Conservation (phyloP, 1,284 basidiomycete species). For the Tilletia walkeri region DNA sequence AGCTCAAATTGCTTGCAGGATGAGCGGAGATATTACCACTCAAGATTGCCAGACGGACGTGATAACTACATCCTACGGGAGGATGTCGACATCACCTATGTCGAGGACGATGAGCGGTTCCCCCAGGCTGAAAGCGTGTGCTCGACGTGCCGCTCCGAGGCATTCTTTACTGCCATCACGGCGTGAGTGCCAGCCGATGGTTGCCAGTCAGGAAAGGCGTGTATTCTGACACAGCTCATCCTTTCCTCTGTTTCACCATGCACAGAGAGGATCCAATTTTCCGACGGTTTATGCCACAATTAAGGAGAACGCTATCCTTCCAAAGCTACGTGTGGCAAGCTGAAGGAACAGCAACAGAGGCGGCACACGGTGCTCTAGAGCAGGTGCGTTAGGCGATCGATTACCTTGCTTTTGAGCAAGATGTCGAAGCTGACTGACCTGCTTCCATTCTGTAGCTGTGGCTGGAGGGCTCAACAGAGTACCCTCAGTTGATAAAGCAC, state of each 20-base stretch:
- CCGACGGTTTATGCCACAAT: background rate
- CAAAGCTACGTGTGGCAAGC: background rate
- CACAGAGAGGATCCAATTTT: background rate
- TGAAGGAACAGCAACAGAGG: slow-evolving; percentile 5
- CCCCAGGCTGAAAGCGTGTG: slow-evolving; percentile 9
- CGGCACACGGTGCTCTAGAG: background rate
- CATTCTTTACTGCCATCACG: background rate
- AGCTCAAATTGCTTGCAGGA: slow-evolving; percentile 15
- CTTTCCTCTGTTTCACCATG: background rate
- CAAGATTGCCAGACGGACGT: background rate
- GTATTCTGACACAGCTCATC: background rate
- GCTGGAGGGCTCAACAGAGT: background rate
- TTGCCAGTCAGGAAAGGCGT: background rate
- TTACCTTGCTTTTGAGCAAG: too few species aligned
- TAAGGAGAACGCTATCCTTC: background rate
- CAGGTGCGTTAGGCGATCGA: background rate
- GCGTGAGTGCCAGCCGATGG: background rate
- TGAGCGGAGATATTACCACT: background rate
- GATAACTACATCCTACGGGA: background rate
- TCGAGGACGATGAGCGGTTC: slow-evolving; percentile 12
- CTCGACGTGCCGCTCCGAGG: slow-evolving; percentile 4
- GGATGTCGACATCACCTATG: slow-evolving; percentile 12
- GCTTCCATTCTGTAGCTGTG: background rate
- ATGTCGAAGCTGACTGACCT: background rate
- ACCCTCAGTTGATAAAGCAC: background rate